These are phyloP conservation scores for Sisymbrium irio DNA, from an alignment of 345 rosid genomes.

Conservation along the genomic window DNA sequence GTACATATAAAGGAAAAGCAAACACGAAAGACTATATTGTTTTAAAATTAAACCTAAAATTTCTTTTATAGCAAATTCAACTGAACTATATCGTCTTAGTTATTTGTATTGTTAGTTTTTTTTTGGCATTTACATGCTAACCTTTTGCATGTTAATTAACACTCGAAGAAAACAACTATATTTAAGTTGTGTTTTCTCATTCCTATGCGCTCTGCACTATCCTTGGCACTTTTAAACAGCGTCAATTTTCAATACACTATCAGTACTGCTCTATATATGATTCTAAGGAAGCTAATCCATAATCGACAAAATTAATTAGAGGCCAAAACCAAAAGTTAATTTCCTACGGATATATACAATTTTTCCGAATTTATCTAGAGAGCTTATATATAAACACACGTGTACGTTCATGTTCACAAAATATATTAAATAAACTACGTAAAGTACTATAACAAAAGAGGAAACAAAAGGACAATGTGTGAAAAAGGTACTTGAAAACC, in stretches of 20 bases:
- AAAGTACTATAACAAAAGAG: slow-evolving; percentile 24
- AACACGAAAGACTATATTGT: too few species aligned
- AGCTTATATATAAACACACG: neutral
- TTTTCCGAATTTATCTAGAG: neutral
- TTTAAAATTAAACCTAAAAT: neutral
- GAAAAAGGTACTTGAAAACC: slow-evolving; percentile 8
- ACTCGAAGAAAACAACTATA: neutral
- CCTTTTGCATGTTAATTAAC: neutral
- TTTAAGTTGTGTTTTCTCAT: too few species aligned
- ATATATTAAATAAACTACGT: neutral
- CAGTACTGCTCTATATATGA: neutral
- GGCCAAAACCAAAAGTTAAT: neutral
- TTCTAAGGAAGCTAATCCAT: neutral
- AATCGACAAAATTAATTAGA: neutral
- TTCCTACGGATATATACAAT: neutral
- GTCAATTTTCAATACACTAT: neutral
- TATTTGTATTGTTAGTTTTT: neutral
- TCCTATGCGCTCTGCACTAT: too few species aligned
- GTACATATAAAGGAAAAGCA: neutral
- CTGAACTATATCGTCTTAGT: neutral
- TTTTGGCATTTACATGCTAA: neutral
- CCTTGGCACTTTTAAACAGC: too few species aligned
- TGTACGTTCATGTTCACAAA: neutral
- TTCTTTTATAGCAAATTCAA: neutral
- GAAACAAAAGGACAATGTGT: slow-evolving; percentile 23